Base-by-base conservation (phyloP, 169 alveolate genomes). In the Eimeria maxima region DNA sequence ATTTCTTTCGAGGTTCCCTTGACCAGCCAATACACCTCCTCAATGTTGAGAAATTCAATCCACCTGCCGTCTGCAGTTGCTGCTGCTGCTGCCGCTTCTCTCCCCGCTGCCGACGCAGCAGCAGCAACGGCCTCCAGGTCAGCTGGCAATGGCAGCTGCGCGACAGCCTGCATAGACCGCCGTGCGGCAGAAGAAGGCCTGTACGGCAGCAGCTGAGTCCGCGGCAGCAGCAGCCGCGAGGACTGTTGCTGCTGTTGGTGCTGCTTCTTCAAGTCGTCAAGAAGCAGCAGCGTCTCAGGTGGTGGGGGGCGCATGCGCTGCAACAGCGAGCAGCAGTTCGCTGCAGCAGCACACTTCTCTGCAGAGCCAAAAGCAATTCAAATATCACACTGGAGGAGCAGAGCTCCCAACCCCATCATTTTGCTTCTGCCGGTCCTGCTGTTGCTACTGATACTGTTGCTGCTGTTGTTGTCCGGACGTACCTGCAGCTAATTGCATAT, bases 221-320 rank as follows among this genome's bases (percentile, higher is more conserved):
- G 90, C 18, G 71, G 74, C 53, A 55, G 90, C 47, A 81, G 69
- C 90, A 81, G 20, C 74, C 90, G 71, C 27, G 74, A 55, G 55
- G 71, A 29, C 90, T 81, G 90, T 29, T 81, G 90, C 71, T 81
- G 90, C 90, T 81, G 90, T 18, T 81, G 90, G 29, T 81, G 55
- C 90, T 81, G 90, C 90, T 81, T 81, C 71, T 55, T 50, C 69
- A 81, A 33, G 90, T 81, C 90, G 20, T 47, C 90, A 44, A 81
- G 90, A 71, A 81, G 90, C 90, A 81, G 50, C 29, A 81, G 27
- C 29, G 73, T 18, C 53, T 81, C 90, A 13, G 67, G 71, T 29
- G 90, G 90, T 53, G 90, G 90, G 63, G 90, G 90, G 50, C 90
- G 69, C 90, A 81, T 81, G 47, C 90, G 90, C 74, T 55, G 90